phyloP scores from a whole-genome alignment of 1,139 yeast species.

The Pichia sp. region DNA sequence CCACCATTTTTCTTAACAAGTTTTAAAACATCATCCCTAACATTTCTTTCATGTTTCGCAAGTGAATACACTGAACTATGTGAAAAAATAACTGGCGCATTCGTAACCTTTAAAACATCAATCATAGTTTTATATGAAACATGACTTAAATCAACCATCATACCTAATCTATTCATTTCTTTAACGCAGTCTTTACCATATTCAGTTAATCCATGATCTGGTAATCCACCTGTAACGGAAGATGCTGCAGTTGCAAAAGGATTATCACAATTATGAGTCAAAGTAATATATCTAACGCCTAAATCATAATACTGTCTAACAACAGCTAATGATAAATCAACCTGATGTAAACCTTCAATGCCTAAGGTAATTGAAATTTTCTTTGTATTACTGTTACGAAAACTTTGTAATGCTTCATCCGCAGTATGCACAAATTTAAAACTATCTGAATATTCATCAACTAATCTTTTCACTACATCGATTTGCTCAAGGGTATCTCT shows the following conservation, averaged over 20 bases:
- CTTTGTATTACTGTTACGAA: constrained; percentile 24
- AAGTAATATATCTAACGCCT: constrained; percentile 46
- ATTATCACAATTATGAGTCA: constrained; percentile 51
- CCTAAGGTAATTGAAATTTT: constrained; percentile 44
- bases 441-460: constrained; percentile 34
- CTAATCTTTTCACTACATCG: constrained; percentile 42
- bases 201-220: constrained; percentile 39
- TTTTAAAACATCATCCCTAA: constrained; percentile 41
- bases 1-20: constrained; percentile 40
- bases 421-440: constrained; percentile 36
- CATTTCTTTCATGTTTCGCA: constrained; percentile 41
- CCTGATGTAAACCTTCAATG: constrained; percentile 49
- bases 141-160: constrained; percentile 49
- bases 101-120: constrained; percentile 37
- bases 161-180: constrained; percentile 49
- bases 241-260: constrained; percentile 52
- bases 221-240: constrained; percentile 38
- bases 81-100: constrained; percentile 46
- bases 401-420: constrained; percentile 35
- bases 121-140: constrained; percentile 47
- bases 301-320: constrained; percentile 41
- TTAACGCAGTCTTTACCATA: constrained; percentile 37
- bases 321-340: constrained; percentile 44
- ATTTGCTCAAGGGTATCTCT: constrained; percentile 50
- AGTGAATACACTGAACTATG: constrained; percentile 42